Evolutionary conservation across 2,329 filamentous ascomycete genomes (phyloP).

Genomic region (Parastagonospora nodorum): DNA sequence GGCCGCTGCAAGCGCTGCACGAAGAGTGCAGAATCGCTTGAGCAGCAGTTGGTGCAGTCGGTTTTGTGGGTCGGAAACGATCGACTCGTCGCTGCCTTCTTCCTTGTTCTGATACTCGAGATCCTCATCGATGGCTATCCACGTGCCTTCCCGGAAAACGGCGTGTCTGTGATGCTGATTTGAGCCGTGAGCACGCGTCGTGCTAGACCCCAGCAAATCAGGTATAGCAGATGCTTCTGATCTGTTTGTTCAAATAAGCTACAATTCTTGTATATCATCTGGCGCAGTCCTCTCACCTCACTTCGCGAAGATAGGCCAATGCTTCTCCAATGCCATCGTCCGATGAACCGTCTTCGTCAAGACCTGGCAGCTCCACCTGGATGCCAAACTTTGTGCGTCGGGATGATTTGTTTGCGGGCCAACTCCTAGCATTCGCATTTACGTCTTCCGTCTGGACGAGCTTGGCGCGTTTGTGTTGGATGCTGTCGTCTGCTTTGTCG

Average conservation of each 20-base stretch:
- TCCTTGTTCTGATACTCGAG: neutral
- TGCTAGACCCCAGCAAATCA: conserved; percentile 65
- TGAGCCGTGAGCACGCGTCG: conserved; percentile 15
- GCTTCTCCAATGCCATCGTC: conserved; percentile 37
- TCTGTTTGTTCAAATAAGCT: conserved; percentile 53
- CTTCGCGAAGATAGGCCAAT: conserved; percentile 41
- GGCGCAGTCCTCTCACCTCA: conserved; percentile 29
- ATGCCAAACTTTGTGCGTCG: conserved; percentile 27
- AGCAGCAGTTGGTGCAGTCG: conserved; percentile 72
- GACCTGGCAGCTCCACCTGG: conserved; percentile 36
- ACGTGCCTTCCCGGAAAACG: conserved; percentile 79
- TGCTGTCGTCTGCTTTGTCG: conserved; percentile 14
- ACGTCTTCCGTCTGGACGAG: conserved; percentile 3
- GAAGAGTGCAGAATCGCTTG: conserved; percentile 68
- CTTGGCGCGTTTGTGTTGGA: conserved; percentile 21
- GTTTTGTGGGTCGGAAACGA: conserved; percentile 55
- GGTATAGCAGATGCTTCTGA: conserved; percentile 77
- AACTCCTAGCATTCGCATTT: neutral
- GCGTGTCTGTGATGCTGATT: conserved; percentile 49
- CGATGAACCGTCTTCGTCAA: conserved; percentile 28
- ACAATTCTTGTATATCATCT: neutral
- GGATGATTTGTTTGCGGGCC: conserved; percentile 5
- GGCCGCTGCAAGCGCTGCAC: conserved; percentile 61
- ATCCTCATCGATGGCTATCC: conserved; percentile 59
- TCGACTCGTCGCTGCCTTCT: neutral